phyloP scores from a whole-genome alignment of 2,329 filamentous ascomycete genomes.

The Trichoderma asperellum region DNA sequence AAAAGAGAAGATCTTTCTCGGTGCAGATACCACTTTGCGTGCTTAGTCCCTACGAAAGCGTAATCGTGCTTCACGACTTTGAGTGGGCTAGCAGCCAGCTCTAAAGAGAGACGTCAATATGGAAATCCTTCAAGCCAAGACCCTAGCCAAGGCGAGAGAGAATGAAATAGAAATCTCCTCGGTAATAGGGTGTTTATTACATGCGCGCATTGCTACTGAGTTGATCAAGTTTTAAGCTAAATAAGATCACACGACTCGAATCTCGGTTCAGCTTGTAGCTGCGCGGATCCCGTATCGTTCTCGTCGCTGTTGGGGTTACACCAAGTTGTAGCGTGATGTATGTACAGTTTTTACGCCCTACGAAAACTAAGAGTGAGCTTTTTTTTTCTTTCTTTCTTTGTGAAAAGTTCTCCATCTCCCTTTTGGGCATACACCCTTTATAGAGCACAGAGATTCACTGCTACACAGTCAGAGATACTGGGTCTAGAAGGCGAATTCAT shows the following conservation, averaged over 20 bases:
- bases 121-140: not conserved
- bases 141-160: not conserved
- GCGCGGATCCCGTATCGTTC: not conserved
- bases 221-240: not conserved
- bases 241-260: conserved; percentile 20
- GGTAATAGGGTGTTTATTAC: conserved; percentile 3
- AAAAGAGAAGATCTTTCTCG: not conserved
- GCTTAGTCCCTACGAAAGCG: conserved; percentile 2
- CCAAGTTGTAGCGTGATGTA: not conserved
- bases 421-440: not conserved
- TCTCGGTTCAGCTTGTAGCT: not conserved
- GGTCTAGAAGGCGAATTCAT: not conserved
- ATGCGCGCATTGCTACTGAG: not conserved
- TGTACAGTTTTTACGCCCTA: not conserved
- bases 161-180: not conserved
- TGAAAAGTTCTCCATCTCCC: not conserved
- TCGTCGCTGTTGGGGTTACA: not conserved
- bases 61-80: not conserved
- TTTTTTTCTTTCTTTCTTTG: not conserved
- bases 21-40: not conserved
- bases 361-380: not conserved
- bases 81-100: not conserved
- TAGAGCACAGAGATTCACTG: not conserved
- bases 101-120: not conserved
- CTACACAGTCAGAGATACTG: not conserved